Conservation (phyloP, 495 filamentous ascomycete species). For the Penicillium bovifimosum region DNA sequence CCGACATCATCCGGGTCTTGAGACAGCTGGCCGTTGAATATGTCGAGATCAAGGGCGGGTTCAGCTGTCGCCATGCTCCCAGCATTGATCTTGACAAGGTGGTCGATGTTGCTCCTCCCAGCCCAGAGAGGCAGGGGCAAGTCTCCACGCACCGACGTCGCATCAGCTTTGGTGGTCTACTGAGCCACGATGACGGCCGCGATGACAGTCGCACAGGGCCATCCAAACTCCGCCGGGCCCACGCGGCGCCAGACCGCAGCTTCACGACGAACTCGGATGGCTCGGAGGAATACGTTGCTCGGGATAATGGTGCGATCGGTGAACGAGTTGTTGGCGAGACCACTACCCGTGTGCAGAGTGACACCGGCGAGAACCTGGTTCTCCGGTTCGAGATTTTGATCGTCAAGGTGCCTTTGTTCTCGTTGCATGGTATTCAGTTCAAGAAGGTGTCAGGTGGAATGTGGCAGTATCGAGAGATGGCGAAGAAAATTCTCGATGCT, state of each 20-base stretch:
- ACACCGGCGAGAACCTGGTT: slow-evolving; percentile 71
- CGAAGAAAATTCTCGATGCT: slow-evolving; percentile 86
- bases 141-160: slow-evolving; percentile 60
- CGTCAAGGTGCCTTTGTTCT: slow-evolving; percentile 93
- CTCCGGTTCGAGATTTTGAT: slow-evolving; percentile 94
- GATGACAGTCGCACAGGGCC: slow-evolving; percentile 30
- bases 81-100: slow-evolving; percentile 82
- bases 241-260: slow-evolving; percentile 57
- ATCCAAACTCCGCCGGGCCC: slow-evolving; percentile 31
- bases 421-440: slow-evolving; percentile 94
- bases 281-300: slow-evolving; percentile 63
- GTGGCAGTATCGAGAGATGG: slow-evolving; percentile 98
- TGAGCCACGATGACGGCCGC: slow-evolving; percentile 52
- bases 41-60: slow-evolving; percentile 87
- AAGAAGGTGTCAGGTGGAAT: slow-evolving; percentile 94
- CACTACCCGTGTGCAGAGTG: slow-evolving; percentile 79
- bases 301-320: slow-evolving; percentile 35
- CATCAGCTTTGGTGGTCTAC: slow-evolving; percentile 76
- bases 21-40: slow-evolving; percentile 84
- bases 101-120: slow-evolving; percentile 51
- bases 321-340: slow-evolving; percentile 67
- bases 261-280: slow-evolving; percentile 71
- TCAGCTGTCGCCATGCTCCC: slow-evolving; percentile 79
- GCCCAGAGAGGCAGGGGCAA: slow-evolving; percentile 47
- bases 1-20: slow-evolving; percentile 88